Base-by-base conservation (phyloP, 2,329 filamentous ascomycete genomes). In the Penicillium vulpinum region DNA sequence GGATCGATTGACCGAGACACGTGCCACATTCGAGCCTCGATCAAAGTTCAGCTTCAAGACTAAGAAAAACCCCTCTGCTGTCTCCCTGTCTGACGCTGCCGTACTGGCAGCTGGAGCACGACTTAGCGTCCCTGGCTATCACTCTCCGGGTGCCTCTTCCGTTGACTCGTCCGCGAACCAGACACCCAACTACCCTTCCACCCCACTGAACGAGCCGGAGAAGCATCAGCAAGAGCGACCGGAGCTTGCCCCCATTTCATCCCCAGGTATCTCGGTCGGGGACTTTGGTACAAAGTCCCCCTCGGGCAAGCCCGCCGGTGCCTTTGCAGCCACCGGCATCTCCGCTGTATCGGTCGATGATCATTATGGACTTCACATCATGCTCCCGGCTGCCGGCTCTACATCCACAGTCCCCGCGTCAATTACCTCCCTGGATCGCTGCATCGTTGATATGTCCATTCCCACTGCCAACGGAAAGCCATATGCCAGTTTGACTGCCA, bases 11-110 rank as follows among this genome's bases (percentile, higher is more conserved):
- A 87, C 89, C 65, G 83, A 87, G 57, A 87, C 85, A 8, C 84
- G 87, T 16, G 82, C 85, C 38, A 83, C 82, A 22, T 83, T 91
- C 51, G 85, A 85, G 0, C 91, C 92, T 8, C 89, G 88, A 64
- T 84, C 87, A 11, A 91, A 91, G 60, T 97, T 97, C 75, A 85
- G 89, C 52, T 97, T 97, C 80, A 95, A 87, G 69, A 80, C 78
- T 41, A 78, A 77, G 58, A 85, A 84, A 60, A 84, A 81, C 58
- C 66, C 74, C 1, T 81, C 81, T 8, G 80, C 82, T 7, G 80
- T 85, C 47, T 85, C 83, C 21, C 67, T 85, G 33, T 78, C 77
- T 38, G 80, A 86, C 68, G 83, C 83, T 38, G 82, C 82, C 6
- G 80, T 84, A 55, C 64, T 85, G 16, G 80, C 82, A 16, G 72